Evolutionary conservation across 2,329 filamentous ascomycete species (phyloP), one percentile per base, ranked within the genome.

Genomic region (Fusarium devonianum): DNA sequence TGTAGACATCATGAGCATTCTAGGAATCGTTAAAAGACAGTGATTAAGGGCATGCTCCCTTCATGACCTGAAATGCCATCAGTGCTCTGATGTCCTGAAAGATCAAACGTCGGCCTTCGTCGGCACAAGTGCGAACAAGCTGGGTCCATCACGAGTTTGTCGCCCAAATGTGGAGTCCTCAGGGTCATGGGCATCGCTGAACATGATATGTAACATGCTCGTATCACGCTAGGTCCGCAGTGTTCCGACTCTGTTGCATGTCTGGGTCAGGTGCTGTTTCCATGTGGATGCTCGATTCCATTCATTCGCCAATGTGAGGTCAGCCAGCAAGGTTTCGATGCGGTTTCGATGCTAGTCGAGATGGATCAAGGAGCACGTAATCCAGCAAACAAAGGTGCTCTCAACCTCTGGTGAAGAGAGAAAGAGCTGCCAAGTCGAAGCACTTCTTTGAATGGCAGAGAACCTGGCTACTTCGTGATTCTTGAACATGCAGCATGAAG

Each of bases 141-240:
- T 30, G 33, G 34, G 14, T 38, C 42, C 11, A 48, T 43, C 17
- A 26, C 3, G 40, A 40, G n/a, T 23, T 25, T 52, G 43, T 41
- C 12, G 21, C 18, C 12, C 7, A 44, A 41, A 12, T 49, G 49
- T 58, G 58, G 47, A 52, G 53, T 37, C 16, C 5, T 30, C 30
- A 18, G 28, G 16, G 23, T 29, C 28, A 58, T 25, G 38, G 32
- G 21, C 26, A 16, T 14, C 26, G 21, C 18, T 17, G 26, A 52
- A 23, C 26, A 13, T 41, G n/a, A n/a, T n/a, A n/a, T n/a, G n/a
- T n/a, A 37, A 35, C 37, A 40, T 56, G 17, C 12, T 33, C 18
- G n/a, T 11, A 29, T 33, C 34, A 47, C 26, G 22, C 39, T 17
- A 21, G 26, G 16, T 47, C 33, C 49, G 40, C 26, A 30, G 25